Conservation (phyloP, 352 stramenopile genomes). For the Pythium brassicae region DNA sequence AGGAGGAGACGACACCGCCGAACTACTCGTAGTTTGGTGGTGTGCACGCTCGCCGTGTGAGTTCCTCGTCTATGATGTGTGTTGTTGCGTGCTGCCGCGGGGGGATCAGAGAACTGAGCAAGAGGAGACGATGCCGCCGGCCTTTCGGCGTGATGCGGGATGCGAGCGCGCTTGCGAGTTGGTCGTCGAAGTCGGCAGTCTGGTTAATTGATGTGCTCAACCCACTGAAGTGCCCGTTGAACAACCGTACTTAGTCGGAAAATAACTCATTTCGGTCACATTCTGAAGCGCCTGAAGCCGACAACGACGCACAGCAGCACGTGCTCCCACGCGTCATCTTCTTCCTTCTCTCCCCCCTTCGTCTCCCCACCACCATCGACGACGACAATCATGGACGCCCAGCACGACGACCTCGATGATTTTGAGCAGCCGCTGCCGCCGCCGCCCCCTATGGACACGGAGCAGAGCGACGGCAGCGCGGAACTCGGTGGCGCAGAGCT, state of each 20-base stretch:
- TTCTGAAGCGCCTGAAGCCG: not conserved
- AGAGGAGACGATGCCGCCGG: too few species aligned
- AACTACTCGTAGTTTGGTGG: conserved; percentile 13
- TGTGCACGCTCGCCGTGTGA: too few species aligned
- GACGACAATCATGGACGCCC: conserved; percentile 8
- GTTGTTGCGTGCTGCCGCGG: not conserved
- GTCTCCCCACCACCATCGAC: not conserved
- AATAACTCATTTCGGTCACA: not conserved
- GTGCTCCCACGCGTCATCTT: not conserved
- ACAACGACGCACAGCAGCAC: not conserved
- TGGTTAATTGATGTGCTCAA: too few species aligned
- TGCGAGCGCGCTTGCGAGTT: too few species aligned
- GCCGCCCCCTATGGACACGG: not conserved
- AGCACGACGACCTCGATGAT: conserved; percentile 12
- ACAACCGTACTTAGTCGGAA: not conserved
- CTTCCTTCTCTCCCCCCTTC: not conserved
- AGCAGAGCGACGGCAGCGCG: conserved; percentile 1
- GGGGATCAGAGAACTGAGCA: not conserved
- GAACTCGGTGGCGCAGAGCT: conserved; percentile 20
- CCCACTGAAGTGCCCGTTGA: too few species aligned
- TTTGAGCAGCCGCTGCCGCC: conserved; percentile 8
- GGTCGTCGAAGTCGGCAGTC: too few species aligned
- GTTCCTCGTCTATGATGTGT: not conserved
- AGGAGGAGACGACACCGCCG: conserved; percentile 63
- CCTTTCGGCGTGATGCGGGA: too few species aligned